Conservation (phyloP, 1,284 basidiomycete genomes). For the Phylloboletellus chloephorus region DNA sequence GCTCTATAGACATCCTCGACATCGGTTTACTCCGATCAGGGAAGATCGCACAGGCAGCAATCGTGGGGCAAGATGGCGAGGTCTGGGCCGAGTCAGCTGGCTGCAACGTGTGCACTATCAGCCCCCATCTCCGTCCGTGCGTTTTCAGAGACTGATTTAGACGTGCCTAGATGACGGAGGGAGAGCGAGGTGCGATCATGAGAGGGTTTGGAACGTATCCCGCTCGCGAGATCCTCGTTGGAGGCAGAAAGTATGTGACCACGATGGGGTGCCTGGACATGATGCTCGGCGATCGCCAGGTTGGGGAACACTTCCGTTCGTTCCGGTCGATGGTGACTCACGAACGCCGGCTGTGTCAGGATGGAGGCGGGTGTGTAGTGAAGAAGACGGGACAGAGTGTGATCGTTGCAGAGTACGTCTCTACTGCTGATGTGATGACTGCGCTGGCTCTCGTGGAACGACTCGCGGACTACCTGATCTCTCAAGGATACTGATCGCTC, state of each 20-base stretch:
- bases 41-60: slow-evolving; percentile 76
- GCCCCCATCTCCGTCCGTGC: not conserved
- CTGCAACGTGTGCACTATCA: slow-evolving; percentile 58
- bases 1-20: slow-evolving; percentile 23
- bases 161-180: slow-evolving; percentile 17
- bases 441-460: slow-evolving; percentile 68
- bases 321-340: slow-evolving; percentile 1
- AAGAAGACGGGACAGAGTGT: slow-evolving; percentile 88
- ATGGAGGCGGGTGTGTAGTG: slow-evolving; percentile 67
- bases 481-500: slow-evolving; percentile 18
- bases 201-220: slow-evolving; percentile 21
- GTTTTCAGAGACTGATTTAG: slow-evolving; percentile 1
- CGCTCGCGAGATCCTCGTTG: slow-evolving; percentile 23
- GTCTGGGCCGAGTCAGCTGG: slow-evolving; percentile 79
- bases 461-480: slow-evolving; percentile 79
- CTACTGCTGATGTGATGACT: slow-evolving; percentile 42
- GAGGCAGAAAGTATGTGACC: slow-evolving; percentile 21
- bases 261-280: slow-evolving; percentile 29
- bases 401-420: slow-evolving; percentile 71
- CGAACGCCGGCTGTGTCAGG: slow-evolving; percentile 5
- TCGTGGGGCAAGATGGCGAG: slow-evolving; percentile 81
- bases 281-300: slow-evolving; percentile 26
- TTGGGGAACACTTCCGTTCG: not conserved
- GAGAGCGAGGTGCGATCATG: slow-evolving; percentile 15
- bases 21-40: slow-evolving; percentile 74